A percentile compares a stretch with the other conserved stretches of the same genome.
Evolutionary conservation across 2,329 filamentous ascomycete species (phyloP).

Genomic region (Aspergillus floridensis): DNA sequence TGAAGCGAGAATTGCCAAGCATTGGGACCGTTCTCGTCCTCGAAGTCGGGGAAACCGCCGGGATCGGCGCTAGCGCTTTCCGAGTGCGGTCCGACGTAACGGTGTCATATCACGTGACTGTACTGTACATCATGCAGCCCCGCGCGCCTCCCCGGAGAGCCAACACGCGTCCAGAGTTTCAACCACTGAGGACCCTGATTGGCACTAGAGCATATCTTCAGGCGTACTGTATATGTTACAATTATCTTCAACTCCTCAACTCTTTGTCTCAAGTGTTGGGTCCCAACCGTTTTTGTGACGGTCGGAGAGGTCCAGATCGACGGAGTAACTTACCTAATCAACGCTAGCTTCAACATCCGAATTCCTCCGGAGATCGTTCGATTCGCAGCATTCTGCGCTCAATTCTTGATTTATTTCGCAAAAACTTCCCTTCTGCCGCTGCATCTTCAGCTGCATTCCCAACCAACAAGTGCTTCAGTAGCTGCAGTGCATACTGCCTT

Average conservation of each 20-base stretch:
- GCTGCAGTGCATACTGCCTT: not conserved
- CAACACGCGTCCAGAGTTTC: not conserved
- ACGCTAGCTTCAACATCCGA: not conserved
- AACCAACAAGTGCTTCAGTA: not conserved
- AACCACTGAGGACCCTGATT: not conserved
- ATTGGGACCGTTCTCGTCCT: not conserved
- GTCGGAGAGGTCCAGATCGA: not conserved
- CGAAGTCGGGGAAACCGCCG: not conserved
- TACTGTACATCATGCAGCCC: not conserved
- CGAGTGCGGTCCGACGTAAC: not conserved
- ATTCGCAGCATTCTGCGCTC: constrained; percentile 2
- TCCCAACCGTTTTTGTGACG: not conserved
- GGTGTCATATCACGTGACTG: not conserved
- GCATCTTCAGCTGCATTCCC: not conserved
- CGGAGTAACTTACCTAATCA: constrained; percentile 3
- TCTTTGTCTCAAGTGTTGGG: not conserved
- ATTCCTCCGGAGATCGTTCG: constrained; percentile 1
- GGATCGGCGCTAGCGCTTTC: not conserved
- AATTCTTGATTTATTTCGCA: not conserved
- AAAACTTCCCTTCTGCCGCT: not conserved
- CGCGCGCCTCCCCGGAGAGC: not conserved
- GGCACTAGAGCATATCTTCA: not conserved
- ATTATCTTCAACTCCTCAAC: not conserved
- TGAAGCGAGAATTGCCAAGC: not conserved
- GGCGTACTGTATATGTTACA: not conserved